A percentile compares a stretch with the other conserved stretches of the same genome.
Evolutionary conservation across 768 basidiomycete genomes (phyloP).

Genomic region (Calocybe indica): DNA sequence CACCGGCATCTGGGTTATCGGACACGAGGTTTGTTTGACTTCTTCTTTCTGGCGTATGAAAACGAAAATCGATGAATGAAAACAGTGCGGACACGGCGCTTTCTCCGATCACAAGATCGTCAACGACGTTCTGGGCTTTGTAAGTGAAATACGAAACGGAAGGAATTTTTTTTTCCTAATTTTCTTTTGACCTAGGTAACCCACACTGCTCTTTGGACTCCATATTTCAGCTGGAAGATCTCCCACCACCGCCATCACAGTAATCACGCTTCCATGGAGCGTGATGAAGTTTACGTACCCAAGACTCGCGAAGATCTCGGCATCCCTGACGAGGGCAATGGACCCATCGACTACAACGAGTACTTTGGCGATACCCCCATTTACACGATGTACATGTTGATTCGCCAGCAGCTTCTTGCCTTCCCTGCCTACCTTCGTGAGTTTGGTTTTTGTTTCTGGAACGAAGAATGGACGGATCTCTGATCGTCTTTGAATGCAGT

Average conservation of each 20-base stretch:
- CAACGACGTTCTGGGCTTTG: constrained; percentile 47
- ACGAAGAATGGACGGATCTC: neutral
- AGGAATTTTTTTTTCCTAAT: constrained; percentile 6
- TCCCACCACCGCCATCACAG: constrained; percentile 48
- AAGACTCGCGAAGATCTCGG: constrained; percentile 54
- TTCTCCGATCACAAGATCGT: constrained; percentile 43
- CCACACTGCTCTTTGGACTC: constrained; percentile 44
- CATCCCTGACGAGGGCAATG: constrained; percentile 31
- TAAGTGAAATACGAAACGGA: constrained; percentile 19
- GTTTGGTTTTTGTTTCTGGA: constrained; percentile 11
- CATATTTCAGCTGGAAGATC: constrained; percentile 49
- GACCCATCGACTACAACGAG: constrained; percentile 45
- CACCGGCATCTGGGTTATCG: constrained; percentile 55
- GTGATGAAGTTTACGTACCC: constrained; percentile 55
- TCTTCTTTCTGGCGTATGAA: neutral
- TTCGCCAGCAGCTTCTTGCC: constrained; percentile 51
- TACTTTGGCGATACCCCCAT: constrained; percentile 54
- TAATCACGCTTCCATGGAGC: constrained; percentile 47
- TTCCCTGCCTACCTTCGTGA: constrained; percentile 58
- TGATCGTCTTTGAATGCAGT: constrained; percentile 37
- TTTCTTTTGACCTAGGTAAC: constrained; percentile 22
- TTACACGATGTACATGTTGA: constrained; percentile 48
- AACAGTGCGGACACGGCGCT: constrained; percentile 52
- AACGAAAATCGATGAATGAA: neutral
- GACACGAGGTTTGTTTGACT: constrained; percentile 38